Evolutionary conservation across 306 rosid genomes (phyloP).

Genomic region (Trifolium dubium): DNA sequence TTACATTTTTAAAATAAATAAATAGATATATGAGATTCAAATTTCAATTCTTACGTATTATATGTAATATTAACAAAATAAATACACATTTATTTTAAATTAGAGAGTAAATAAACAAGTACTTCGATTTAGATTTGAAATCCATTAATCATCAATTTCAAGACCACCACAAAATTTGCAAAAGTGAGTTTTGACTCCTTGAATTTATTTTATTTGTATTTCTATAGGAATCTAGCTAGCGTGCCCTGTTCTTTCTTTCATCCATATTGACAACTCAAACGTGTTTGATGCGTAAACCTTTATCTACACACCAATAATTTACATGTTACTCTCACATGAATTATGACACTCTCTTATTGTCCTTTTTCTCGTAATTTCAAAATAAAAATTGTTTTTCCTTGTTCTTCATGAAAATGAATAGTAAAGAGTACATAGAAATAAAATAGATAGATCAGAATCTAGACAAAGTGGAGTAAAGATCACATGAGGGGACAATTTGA

Average conservation of each 20-base stretch:
- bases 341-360: conserved; percentile 26
- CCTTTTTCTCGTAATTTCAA: conserved; percentile 17
- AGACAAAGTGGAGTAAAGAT: conserved; percentile 37
- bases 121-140: conserved; percentile 23
- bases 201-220: not conserved
- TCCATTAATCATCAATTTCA: conserved; percentile 38
- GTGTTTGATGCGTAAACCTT: conserved; percentile 35
- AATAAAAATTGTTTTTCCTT: conserved; percentile 19
- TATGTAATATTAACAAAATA: no score
- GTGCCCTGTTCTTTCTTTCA: conserved; percentile 13
- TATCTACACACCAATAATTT: conserved; percentile 34
- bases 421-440: conserved; percentile 32
- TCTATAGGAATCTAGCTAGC: conserved; percentile 27
- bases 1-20: no score
- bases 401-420: conserved; percentile 27
- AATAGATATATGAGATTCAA: no score
- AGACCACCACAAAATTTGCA: conserved; percentile 31
- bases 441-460: conserved; percentile 2
- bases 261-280: conserved; percentile 41
- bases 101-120: no score
- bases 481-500: conserved; percentile 44
- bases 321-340: conserved; percentile 40
- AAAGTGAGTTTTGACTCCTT: conserved; percentile 34
- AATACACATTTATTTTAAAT: no score
- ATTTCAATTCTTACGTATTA: no score